Conservation (phyloP, 2,329 filamentous ascomycete genomes). For the Talaromyces sp. region DNA sequence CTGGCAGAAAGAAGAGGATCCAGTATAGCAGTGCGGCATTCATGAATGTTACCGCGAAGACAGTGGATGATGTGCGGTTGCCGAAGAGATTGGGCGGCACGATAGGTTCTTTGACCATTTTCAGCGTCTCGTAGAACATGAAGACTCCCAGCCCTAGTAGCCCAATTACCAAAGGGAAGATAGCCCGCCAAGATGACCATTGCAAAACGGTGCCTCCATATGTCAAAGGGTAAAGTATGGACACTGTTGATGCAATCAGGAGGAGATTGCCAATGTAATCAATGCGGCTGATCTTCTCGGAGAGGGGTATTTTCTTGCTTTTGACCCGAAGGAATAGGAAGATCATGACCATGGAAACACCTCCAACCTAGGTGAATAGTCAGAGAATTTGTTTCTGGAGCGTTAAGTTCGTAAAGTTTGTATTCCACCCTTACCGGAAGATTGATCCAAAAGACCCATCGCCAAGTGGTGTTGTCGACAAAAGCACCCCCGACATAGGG, state of each 20-base stretch:
- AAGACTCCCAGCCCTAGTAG: conserved; percentile 21
- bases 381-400: too few relatives aligned
- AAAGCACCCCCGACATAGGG: conserved; percentile 20
- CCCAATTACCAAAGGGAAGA: conserved; percentile 38
- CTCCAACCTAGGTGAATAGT: conserved; percentile 15
- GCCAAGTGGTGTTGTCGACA: conserved; percentile 20
- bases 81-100: background rate
- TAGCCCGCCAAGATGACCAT: conserved; percentile 34
- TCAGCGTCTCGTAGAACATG: conserved; percentile 16
- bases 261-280: conserved; percentile 38
- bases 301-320: conserved; percentile 19
- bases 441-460: conserved; percentile 27
- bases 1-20: background rate
- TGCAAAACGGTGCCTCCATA: conserved; percentile 31
- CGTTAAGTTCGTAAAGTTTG: too few relatives aligned
- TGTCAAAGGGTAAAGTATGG: conserved; percentile 30
- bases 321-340: conserved; percentile 39
- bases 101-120: conserved; percentile 6
- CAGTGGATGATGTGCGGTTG: background rate
- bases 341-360: conserved; percentile 21
- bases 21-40: background rate
- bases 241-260: conserved; percentile 27
- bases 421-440: conserved; percentile 16
- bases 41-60: background rate
- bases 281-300: conserved; percentile 34